phyloP scores from a whole-genome alignment of 208 protist genomes.

The Trypanosomatidae sp. region DNA sequence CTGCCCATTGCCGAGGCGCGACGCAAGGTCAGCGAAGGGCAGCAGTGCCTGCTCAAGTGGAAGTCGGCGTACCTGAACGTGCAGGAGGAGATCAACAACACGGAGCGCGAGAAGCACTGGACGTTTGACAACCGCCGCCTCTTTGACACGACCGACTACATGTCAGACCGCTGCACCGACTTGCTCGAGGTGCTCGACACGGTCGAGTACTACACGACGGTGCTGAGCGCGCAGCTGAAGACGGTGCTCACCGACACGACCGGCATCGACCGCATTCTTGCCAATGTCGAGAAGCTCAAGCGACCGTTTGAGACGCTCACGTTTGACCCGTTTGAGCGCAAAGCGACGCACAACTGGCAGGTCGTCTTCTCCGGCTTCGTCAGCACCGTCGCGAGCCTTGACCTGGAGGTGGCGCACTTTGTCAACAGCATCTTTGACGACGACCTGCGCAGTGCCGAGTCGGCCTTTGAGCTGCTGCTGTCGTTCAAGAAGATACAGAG shows the following conservation, averaged over 20 bases:
- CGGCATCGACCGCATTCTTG: conserved; percentile 93
- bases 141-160: conserved; percentile 97
- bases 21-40: conserved; percentile 79
- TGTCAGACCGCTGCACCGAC: conserved; percentile 92
- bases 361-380: conserved; percentile 90
- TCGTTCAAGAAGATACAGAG: conserved; percentile 93
- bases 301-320: conserved; percentile 90
- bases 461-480: conserved; percentile 94
- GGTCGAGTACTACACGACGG: conserved; percentile 94
- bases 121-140: conserved; percentile 96
- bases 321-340: conserved; percentile 95
- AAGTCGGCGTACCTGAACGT: conserved; percentile 88
- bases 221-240: conserved; percentile 94
- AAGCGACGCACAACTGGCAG: conserved; percentile 84
- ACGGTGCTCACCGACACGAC: conserved; percentile 93
- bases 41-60: conserved; percentile 91
- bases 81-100: conserved; percentile 94
- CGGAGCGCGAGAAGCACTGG: conserved; percentile 93
- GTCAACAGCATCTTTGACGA: conserved; percentile 97
- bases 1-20: conserved; percentile 66
- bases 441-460: conserved; percentile 95
- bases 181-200: conserved; percentile 91
- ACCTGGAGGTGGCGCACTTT: conserved; percentile 91
- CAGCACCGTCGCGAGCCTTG: conserved; percentile 85
- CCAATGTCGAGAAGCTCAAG: conserved; percentile 91